Percentiles rank a stretch among this genome's conserved stretches.
phyloP scores from a whole-genome alignment of 2,329 filamentous ascomycete genomes.

The Paecilomyces fulvus region DNA sequence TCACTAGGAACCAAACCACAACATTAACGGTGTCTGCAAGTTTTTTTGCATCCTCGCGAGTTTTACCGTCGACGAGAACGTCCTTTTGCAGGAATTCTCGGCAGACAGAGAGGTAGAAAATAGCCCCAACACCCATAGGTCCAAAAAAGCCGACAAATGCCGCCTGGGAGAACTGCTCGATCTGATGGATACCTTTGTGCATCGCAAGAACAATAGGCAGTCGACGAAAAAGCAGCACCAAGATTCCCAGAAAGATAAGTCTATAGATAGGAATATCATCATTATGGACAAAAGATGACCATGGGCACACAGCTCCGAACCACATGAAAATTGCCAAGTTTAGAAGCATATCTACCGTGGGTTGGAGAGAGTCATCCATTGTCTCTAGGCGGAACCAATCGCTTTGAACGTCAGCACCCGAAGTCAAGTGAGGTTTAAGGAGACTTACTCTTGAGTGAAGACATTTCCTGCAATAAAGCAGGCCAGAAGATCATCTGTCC shows the following conservation, averaged over 20 bases:
- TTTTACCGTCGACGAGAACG: constrained; percentile 50
- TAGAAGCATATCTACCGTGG: constrained; percentile 88
- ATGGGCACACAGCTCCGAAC: constrained; percentile 81
- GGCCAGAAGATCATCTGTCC: constrained; percentile 80
- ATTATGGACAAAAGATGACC: constrained; percentile 61
- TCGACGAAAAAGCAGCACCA: constrained; percentile 69
- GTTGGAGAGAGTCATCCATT: constrained; percentile 82
- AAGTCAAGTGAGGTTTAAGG: not conserved
- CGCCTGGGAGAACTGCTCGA: constrained; percentile 65
- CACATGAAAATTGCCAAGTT: constrained; percentile 85
- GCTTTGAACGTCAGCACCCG: constrained; percentile 22
- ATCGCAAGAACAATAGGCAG: constrained; percentile 67
- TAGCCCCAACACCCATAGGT: constrained; percentile 79
- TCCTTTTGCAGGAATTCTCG: constrained; percentile 59
- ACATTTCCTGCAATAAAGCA: constrained; percentile 88
- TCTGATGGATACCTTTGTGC: constrained; percentile 70
- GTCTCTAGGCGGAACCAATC: constrained; percentile 92
- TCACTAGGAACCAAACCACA: constrained; percentile 77
- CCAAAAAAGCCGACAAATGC: constrained; percentile 89
- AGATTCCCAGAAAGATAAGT: constrained; percentile 62
- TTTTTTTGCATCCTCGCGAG: constrained; percentile 56
- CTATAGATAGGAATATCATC: constrained; percentile 64
- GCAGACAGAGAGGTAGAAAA: constrained; percentile 81
- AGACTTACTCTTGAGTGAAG: constrained; percentile 70
- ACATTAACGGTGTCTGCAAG: constrained; percentile 60